phyloP scores from a whole-genome alignment of 345 rosid genomes.

The Camelina laxa region DNA sequence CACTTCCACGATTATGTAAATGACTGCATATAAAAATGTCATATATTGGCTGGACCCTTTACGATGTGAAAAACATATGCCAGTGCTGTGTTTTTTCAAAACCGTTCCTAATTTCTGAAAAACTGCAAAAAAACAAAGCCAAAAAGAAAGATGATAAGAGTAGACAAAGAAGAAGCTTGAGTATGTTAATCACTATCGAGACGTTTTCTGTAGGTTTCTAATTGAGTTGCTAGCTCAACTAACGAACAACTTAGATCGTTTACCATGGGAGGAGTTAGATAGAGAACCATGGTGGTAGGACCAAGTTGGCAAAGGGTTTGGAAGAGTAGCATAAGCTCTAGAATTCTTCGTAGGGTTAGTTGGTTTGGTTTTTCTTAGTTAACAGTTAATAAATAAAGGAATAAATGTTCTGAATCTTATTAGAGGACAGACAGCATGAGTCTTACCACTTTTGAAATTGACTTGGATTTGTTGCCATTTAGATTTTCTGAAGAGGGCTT shows the following conservation, averaged over 20 bases:
- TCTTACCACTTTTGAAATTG: slow-evolving; percentile 61
- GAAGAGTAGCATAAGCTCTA: slow-evolving; percentile 18
- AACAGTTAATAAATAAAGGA: background rate
- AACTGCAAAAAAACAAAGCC: slow-evolving; percentile 22
- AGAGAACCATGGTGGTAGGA: slow-evolving; percentile 5
- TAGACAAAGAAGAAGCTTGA: slow-evolving; percentile 1
- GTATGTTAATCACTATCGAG: background rate
- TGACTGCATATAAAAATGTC: slow-evolving; percentile 17
- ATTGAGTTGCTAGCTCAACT: slow-evolving; percentile 12
- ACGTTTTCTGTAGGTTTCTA: background rate
- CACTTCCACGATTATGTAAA: slow-evolving; percentile 18
- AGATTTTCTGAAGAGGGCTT: slow-evolving; percentile 56
- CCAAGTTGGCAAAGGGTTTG: background rate
- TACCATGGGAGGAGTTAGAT: background rate
- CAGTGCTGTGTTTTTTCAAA: slow-evolving; percentile 12
- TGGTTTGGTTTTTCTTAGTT: slow-evolving; percentile 5
- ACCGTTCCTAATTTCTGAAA: slow-evolving; percentile 27
- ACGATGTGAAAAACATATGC: slow-evolving; percentile 18
- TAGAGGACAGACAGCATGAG: background rate
- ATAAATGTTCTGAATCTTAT: background rate
- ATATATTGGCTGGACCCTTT: slow-evolving; percentile 5
- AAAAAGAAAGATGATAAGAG: slow-evolving; percentile 18
- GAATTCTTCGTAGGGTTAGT: background rate
- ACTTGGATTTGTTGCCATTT: slow-evolving; percentile 64
- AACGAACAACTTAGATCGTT: background rate